phyloP scores from a whole-genome alignment of 805 yeast species.

The Brettanomyces anomalus region DNA sequence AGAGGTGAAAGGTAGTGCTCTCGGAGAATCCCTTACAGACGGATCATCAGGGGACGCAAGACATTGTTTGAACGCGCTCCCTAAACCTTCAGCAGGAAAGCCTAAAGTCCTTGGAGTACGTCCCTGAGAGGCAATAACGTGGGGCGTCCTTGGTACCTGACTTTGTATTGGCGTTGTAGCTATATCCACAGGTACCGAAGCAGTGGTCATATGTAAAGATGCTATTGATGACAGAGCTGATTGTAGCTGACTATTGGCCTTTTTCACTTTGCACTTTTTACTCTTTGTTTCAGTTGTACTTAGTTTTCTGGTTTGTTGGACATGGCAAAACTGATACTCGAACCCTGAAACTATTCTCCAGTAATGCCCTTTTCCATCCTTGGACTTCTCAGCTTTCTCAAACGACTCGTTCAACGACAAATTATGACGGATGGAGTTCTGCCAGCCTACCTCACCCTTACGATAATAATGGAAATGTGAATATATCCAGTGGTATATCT shows the following conservation, averaged over 20 bases:
- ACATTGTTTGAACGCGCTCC: conserved; percentile 23
- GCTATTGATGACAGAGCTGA: neutral
- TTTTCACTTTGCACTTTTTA: neutral
- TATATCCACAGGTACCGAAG: neutral
- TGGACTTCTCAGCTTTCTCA: conserved; percentile 81
- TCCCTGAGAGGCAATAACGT: neutral
- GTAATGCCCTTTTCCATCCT: conserved; percentile 85
- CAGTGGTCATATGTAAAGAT: neutral
- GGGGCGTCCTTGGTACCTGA: neutral
- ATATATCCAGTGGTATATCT: conserved; percentile 88
- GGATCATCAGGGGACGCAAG: conserved; percentile 29
- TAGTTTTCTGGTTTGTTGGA: conserved; percentile 36
- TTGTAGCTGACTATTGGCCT: neutral
- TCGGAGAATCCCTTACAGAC: conserved; percentile 16
- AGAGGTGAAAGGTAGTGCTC: conserved; percentile 42
- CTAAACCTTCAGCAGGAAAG: conserved; percentile 28
- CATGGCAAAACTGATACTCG: conserved; percentile 72
- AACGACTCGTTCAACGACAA: conserved; percentile 89
- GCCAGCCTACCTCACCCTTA: conserved; percentile 91
- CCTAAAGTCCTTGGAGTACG: conserved; percentile 10
- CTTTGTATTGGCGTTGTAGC: neutral
- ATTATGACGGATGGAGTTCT: conserved; percentile 92
- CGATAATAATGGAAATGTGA: conserved; percentile 77
- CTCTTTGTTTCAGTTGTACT: neutral
- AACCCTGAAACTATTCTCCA: conserved; percentile 86